phyloP scores from a whole-genome alignment of 768 basidiomycete genomes.

The Kwoniella sp. region DNA sequence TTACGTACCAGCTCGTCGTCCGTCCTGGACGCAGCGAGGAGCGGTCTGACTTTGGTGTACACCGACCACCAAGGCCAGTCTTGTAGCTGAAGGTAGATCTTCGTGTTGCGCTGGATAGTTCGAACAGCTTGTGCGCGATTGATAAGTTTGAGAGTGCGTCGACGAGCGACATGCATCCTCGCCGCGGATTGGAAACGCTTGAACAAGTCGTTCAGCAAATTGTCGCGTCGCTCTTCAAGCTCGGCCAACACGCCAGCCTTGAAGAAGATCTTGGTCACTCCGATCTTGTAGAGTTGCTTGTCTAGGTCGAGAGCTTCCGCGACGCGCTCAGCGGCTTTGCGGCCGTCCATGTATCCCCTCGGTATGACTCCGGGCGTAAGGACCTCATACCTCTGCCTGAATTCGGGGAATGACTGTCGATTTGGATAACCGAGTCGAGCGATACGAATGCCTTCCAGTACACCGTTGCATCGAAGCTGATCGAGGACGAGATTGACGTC shows the following conservation, averaged over 20 bases:
- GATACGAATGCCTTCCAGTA: conserved; percentile 96
- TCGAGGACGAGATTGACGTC: conserved; percentile 94
- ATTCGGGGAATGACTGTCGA: conserved; percentile 91
- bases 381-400: conserved; percentile 93
- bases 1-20: conserved; percentile 78
- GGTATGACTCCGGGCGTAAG: conserved; percentile 90
- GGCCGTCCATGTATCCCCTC: conserved; percentile 94
- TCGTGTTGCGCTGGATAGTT: conserved; percentile 89
- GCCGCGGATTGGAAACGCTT: conserved; percentile 79
- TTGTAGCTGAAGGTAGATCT: conserved; percentile 78
- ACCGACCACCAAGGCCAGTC: conserved; percentile 99
- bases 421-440: conserved; percentile 97
- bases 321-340: conserved; percentile 88
- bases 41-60: conserved; percentile 90
- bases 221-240: conserved; percentile 85
- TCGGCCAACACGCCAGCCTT: conserved; percentile 96
- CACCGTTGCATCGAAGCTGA: conserved; percentile 96
- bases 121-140: conserved; percentile 86
- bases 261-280: conserved; percentile 98
- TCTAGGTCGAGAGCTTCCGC: conserved; percentile 84
- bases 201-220: conserved; percentile 81
- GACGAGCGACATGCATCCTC: conserved; percentile 75
- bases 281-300: conserved; percentile 76
- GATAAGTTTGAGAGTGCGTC: conserved; percentile 90
- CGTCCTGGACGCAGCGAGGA: conserved; percentile 83